Evolutionary conservation across 345 rosid genomes (phyloP), one percentile per base, ranked within the genome.

Genomic region (Jatropha curcas): DNA sequence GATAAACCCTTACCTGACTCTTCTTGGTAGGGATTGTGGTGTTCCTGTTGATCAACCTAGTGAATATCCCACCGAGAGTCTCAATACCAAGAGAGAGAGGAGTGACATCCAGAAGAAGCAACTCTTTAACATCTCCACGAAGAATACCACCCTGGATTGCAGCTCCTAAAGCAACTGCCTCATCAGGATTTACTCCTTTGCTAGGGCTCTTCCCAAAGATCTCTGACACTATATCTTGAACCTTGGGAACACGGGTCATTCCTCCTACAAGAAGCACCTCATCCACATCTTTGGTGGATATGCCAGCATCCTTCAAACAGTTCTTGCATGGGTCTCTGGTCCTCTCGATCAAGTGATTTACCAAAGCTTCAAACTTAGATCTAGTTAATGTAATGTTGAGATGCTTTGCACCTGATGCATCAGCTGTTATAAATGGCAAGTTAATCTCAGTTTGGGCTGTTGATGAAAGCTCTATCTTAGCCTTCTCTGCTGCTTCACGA

Each of bases 401-500:
- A 64, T 80, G 83, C 48, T 80, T 80, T 24, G 83, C 83, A 31
- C 83, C 83, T 2, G 80, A 76, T 2, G 77, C 59, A 64, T 80
- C 83, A n/a, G 83, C 83, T 4, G 83, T 80, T 55, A 80, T 80
- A 60, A 80, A 80, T 13, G 83, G 83, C 71, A 80, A 68, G 71
- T 80, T 80, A 45, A 80, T 80, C 3, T 80, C 83, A n/a, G 83
- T 80, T 64, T 80, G 83, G 8, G 74, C 24, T 11, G 83, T 80
- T 34, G 83, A 80, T 17, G 83, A 80, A 28, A 80, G 83, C 57
- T 80, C 83, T 19, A 80, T 80, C 77, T 80, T 80, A 59, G 83
- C 83, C 71, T 80, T 80, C 71, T 80, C 83, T 5, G 83, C 83
- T 28, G 83, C 83, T 73, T 80, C 83, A 1, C 83, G 77, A 33